Evolutionary conservation across 306 rosid genomes (phyloP).

Genomic region (Quercus parvula): DNA sequence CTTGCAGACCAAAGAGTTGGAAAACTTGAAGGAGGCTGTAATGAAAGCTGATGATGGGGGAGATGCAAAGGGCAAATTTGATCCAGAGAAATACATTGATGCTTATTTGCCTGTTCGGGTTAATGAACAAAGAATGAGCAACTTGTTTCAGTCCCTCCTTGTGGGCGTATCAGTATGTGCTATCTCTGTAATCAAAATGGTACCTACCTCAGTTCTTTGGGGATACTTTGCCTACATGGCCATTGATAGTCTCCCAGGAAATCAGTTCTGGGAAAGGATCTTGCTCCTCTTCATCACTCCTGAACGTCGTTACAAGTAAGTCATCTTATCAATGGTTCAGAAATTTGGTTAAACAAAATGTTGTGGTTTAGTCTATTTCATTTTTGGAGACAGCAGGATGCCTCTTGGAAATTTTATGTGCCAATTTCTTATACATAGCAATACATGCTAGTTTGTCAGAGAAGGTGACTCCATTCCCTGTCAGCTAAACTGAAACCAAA

Average conservation of each 20-base stretch:
- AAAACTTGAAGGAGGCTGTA: conserved; percentile 67
- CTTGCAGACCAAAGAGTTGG: conserved; percentile 63
- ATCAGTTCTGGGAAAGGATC: conserved; percentile 85
- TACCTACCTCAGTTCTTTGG: conserved; percentile 90
- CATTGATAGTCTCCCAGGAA: conserved; percentile 95
- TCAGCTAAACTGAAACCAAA: not conserved
- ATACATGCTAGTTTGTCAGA: not conserved
- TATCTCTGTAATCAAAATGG: conserved; percentile 63
- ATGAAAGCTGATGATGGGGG: conserved; percentile 34
- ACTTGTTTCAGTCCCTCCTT: conserved; percentile 72
- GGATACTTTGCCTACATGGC: conserved; percentile 95
- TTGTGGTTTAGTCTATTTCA: not conserved
- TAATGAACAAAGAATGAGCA: conserved; percentile 89
- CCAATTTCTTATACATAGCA: not conserved
- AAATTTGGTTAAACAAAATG: not conserved
- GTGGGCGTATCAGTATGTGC: conserved; percentile 73
- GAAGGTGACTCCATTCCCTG: not conserved
- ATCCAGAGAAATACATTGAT: conserved; percentile 80
- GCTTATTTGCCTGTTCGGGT: conserved; percentile 71
- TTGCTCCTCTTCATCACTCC: conserved; percentile 62
- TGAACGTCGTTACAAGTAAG: conserved; percentile 71
- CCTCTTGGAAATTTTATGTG: not conserved
- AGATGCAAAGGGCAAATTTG: conserved; percentile 38
- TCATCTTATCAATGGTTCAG: not conserved
- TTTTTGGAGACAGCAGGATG: not conserved